A percentile compares a stretch with the other conserved stretches of the same genome.
phyloP scores from a whole-genome alignment of 192 early-diverging fungal genomes.

The Piromyces finnis region DNA sequence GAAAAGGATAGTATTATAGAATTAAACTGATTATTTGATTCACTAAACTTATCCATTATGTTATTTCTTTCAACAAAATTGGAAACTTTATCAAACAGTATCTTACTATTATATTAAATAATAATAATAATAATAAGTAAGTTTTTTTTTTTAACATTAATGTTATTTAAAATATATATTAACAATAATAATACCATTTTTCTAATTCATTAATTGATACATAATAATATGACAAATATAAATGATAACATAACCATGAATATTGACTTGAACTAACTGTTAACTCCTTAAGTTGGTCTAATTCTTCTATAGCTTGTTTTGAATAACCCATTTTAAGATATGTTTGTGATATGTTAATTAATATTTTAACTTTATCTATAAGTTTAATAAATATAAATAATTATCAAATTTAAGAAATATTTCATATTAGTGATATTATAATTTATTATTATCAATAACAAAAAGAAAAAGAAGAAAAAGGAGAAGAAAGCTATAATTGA shows the following conservation, averaged over 20 bases:
- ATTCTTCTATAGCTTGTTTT: neutral
- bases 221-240: neutral
- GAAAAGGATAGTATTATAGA: neutral
- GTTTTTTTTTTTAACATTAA: too few relatives aligned
- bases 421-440: too few relatives aligned
- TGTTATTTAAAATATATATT: too few relatives aligned
- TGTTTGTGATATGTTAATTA: neutral
- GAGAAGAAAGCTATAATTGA: too few relatives aligned
- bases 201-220: neutral
- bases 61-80: neutral
- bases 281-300: neutral
- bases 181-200: neutral
- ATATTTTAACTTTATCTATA: neutral
- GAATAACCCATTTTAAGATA: neutral
- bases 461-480: too few relatives aligned
- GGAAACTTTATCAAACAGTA: neutral
- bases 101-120: neutral
- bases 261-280: neutral
- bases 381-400: too few relatives aligned
- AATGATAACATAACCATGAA: neutral
- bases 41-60: neutral
- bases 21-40: neutral
- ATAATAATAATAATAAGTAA: too few relatives aligned
- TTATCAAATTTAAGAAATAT: too few relatives aligned
- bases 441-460: too few relatives aligned